These are phyloP conservation scores for Dioscorea zingiberensis DNA, from an alignment of 106 monocot genomes.

Conservation along the genomic window DNA sequence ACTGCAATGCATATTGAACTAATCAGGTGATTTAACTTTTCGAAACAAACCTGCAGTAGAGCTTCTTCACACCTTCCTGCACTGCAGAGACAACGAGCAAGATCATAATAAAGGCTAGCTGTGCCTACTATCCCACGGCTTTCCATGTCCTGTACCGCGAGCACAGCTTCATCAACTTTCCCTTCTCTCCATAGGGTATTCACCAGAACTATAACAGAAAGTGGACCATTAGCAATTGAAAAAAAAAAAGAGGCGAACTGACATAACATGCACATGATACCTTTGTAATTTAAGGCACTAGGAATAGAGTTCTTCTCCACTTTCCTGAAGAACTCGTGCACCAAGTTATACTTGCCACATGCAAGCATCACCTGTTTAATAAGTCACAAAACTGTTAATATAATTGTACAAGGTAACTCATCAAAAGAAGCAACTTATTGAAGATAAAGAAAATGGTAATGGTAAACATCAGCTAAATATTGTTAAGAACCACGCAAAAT, in stretches of 20 bases:
- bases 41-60: constrained; percentile 53
- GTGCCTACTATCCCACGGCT: constrained; percentile 83
- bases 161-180: constrained; percentile 79
- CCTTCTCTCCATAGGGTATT: constrained; percentile 96
- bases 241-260: neutral
- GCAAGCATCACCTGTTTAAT: constrained; percentile 79
- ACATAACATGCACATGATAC: constrained; percentile 14
- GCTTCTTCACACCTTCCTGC: constrained; percentile 91
- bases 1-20: no score
- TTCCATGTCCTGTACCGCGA: constrained; percentile 94
- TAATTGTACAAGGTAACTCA: no score
- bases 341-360: constrained; percentile 84
- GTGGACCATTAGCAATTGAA: neutral
- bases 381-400: neutral
- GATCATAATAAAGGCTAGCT: constrained; percentile 93
- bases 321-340: constrained; percentile 88
- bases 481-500: no score
- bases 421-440: no score
- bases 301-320: constrained; percentile 63
- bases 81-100: constrained; percentile 94
- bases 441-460: no score
- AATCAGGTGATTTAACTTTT: no score
- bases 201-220: constrained; percentile 57
- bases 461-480: no score
- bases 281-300: constrained; percentile 83